These are phyloP conservation scores for Phytophthora agathidicida DNA, from an alignment of 352 stramenopile genomes.

Conservation along the genomic window DNA sequence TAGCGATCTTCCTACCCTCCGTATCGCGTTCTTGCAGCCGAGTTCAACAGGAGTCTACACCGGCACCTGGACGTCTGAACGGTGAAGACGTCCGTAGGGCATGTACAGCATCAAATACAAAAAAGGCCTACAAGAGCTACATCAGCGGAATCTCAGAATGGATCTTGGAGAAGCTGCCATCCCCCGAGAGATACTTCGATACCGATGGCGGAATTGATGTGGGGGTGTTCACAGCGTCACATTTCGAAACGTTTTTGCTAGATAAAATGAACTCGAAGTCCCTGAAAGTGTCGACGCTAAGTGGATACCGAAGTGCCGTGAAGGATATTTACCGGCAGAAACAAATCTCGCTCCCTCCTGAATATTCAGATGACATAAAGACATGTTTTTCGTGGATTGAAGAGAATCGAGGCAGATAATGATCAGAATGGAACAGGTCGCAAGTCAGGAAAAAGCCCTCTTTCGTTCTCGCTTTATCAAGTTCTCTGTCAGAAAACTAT, in stretches of 20 bases:
- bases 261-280: neutral
- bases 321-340: neutral
- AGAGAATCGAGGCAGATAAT: slow-evolving; percentile 6
- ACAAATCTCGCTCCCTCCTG: neutral
- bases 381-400: slow-evolving; percentile 15
- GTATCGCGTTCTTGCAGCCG: no score
- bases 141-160: slow-evolving; percentile 4
- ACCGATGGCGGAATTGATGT: neutral
- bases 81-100: neutral
- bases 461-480: slow-evolving; percentile 6
- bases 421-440: slow-evolving; percentile 1
- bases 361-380: no score
- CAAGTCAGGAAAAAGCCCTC: slow-evolving; percentile 9
- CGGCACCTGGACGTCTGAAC: no score
- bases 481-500: neutral
- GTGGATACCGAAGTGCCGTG: slow-evolving; percentile 14
- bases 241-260: neutral
- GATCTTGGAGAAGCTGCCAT: neutral
- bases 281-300: neutral
- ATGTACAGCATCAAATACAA: neutral
- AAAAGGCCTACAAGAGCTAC: slow-evolving; percentile 13
- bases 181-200: slow-evolving; percentile 2
- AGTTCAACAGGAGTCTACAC: no score
- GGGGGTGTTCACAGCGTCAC: neutral
- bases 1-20: no score